Base-by-base conservation (phyloP, 1,284 basidiomycete genomes). In the Cystobasidiaceae sp. region DNA sequence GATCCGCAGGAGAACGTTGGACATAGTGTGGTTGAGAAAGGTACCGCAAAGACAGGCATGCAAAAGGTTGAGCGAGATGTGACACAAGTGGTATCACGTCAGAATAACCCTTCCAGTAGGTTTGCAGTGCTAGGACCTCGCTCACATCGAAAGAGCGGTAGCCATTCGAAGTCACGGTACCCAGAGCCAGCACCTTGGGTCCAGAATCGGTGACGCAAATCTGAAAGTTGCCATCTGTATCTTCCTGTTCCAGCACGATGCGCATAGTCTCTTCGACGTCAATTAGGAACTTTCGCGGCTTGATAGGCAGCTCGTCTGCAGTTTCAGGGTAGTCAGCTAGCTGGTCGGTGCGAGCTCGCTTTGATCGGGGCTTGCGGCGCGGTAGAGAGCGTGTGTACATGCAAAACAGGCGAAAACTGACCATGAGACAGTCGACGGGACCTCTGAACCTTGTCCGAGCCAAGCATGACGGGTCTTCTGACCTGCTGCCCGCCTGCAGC, bases 211-310 rank as follows among this genome's bases (percentile, higher is more conserved):
- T 93, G 74, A 97, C 86, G 71, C 90, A 93, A 74, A 98, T 97
- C 69, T 79, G 79, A 76, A 93, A 93, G 78, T 98, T 92, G 50
- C 89, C 89, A 71, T 98, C 93, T 4, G 94, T 97, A 77, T 98
- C 94, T 76, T 98, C 94, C 76, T 98, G 96, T 77, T 96, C 92
- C 33, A 98, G 85, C 5, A 98, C 86, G 67, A 97, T 85, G 49
- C 93, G 86, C 77, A 98, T 93, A 32, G 94, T 98, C 79, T 97
- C 93, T 74, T 98, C 94, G n/a, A 98, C 94, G 73, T 97, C 94
- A 68, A 98, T 92, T 39, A 97, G 83, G 80, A 97, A 98, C 32
- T 91, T 86, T 46, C 92, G 82, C 21, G 75, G 79, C 39, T 78
- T 80, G 51, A 74, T 75, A 39, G 76, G 78, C 54, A 70, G 75